phyloP scores from a whole-genome alignment of 441 rosid species.

The Syzygium malaccense region DNA sequence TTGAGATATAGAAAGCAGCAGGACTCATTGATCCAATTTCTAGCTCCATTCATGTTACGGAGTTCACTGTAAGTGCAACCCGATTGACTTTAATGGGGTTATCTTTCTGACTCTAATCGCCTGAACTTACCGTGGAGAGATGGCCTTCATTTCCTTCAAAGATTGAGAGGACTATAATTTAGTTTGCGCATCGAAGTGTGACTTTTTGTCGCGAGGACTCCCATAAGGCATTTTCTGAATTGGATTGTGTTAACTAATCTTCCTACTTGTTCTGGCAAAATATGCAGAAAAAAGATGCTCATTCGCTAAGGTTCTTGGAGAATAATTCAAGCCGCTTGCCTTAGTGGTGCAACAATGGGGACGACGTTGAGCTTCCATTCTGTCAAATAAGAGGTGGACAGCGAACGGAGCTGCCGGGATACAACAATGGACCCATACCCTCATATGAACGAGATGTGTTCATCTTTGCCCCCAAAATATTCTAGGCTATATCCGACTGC shows the following conservation, averaged over 20 bases:
- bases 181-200: not conserved
- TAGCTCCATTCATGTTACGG: conserved; percentile 75
- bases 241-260: no score
- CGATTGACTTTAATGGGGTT: no score
- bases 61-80: conserved; percentile 61
- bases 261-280: no score
- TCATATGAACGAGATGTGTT: conserved; percentile 1
- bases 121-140: no score
- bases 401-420: not conserved
- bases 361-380: not conserved
- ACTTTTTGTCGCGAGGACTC: not conserved
- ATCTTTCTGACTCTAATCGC: no score
- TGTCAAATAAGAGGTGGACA: conserved; percentile 1
- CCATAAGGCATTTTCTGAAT: not conserved
- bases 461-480: not conserved
- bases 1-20: conserved; percentile 87
- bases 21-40: conserved; percentile 70
- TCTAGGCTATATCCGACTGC: not conserved
- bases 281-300: conserved; percentile 1
- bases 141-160: no score
- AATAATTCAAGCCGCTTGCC: conserved; percentile 1
- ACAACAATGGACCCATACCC: not conserved
- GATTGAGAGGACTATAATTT: no score
- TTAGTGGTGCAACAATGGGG: not conserved
- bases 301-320: conserved; percentile 3